Evolutionary conservation across 345 rosid species (phyloP).

Genomic region (Melastoma malabathricum): DNA sequence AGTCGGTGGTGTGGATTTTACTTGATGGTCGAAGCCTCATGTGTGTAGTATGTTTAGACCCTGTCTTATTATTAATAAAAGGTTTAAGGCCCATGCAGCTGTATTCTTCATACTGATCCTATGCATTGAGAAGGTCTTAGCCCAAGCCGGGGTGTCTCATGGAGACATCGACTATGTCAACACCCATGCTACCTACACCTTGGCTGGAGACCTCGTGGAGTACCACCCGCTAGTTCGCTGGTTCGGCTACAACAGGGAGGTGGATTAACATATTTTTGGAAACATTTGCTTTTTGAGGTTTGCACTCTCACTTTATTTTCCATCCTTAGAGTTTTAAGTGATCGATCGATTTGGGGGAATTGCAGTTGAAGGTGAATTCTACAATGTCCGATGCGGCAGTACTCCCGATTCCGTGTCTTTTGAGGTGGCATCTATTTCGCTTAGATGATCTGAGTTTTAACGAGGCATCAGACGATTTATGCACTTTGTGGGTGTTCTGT

Average conservation of each 20-base stretch:
- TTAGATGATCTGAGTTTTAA: not conserved
- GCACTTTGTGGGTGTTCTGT: too few species aligned
- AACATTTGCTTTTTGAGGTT: not conserved
- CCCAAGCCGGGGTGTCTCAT: slow-evolving; percentile 50
- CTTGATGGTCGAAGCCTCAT: too few species aligned
- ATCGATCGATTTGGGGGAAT: slow-evolving; percentile 10
- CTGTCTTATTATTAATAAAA: too few species aligned
- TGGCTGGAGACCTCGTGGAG: slow-evolving; percentile 80
- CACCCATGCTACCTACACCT: slow-evolving; percentile 94
- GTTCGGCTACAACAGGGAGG: slow-evolving; percentile 76
- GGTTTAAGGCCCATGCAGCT: too few species aligned
- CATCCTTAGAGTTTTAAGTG: slow-evolving; percentile 3
- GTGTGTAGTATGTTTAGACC: too few species aligned
- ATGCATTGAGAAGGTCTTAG: slow-evolving; percentile 82
- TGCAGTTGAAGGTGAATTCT: slow-evolving; percentile 69
- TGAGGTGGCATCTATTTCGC: not conserved
- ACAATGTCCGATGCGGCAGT: slow-evolving; percentile 76
- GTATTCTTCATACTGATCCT: slow-evolving; percentile 15
- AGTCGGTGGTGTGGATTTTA: too few species aligned
- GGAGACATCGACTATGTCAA: slow-evolving; percentile 55
- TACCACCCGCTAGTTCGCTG: slow-evolving; percentile 60
- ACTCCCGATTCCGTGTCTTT: slow-evolving; percentile 5
- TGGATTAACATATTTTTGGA: slow-evolving; percentile 11
- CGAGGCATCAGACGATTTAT: not conserved
- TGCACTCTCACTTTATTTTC: not conserved